These are phyloP conservation scores for Vitis amurensis DNA, from an alignment of 164 flowering plant genomes.

Conservation along the genomic window DNA sequence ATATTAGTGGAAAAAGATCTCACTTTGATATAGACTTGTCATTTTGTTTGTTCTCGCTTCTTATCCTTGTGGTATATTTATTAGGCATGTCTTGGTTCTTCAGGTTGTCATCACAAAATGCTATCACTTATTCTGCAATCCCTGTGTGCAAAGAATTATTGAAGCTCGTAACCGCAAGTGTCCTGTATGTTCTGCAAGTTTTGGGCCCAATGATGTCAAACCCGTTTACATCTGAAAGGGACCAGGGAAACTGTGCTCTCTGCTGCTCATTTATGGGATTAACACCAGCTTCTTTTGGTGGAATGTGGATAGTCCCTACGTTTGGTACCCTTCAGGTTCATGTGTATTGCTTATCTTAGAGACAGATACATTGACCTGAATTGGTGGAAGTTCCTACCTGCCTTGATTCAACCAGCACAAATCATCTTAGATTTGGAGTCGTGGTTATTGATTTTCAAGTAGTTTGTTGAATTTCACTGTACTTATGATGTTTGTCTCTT, in stretches of 20 bases:
- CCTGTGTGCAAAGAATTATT: slow-evolving; percentile 64
- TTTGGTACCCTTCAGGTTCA: slow-evolving; percentile 2
- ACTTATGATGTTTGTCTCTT: slow-evolving; percentile 5
- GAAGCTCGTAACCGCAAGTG: slow-evolving; percentile 85
- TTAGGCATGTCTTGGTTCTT: slow-evolving; percentile 1
- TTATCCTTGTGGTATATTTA: background rate
- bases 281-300: background rate
- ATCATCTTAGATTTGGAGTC: slow-evolving; percentile 6
- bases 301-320: background rate
- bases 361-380: background rate
- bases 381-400: slow-evolving; percentile 2
- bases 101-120: slow-evolving; percentile 99
- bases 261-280: background rate
- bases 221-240: slow-evolving; percentile 73
- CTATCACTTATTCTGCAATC: slow-evolving; percentile 87
- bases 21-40: too few species aligned
- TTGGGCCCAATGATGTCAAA: slow-evolving; percentile 88
- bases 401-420: background rate
- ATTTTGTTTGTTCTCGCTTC: background rate
- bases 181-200: slow-evolving; percentile 67
- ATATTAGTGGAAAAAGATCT: too few species aligned
- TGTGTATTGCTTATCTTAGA: background rate
- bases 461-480: background rate
- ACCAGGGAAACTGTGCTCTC: background rate
- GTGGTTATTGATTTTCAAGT: slow-evolving; percentile 5